Evolutionary conservation across 1,139 yeast species (phyloP).

Genomic region (Zhuliangozyma blackwelliae): DNA sequence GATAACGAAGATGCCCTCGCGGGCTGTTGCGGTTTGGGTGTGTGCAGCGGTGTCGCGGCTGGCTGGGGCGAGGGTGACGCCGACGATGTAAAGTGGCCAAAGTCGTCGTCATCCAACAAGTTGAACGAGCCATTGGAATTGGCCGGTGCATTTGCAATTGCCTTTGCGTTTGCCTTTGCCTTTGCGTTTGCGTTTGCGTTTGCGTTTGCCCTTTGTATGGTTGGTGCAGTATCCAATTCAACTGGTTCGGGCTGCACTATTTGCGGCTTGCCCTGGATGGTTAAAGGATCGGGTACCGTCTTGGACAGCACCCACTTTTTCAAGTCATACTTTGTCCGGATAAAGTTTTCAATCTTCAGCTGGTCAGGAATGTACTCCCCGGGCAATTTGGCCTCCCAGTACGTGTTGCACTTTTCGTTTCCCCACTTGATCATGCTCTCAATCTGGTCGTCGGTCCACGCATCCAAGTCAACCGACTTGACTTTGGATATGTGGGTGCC

Average conservation of each 20-base stretch:
- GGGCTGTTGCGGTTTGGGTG: constrained; percentile 7
- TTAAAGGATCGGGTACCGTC: constrained; percentile 56
- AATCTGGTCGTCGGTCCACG: constrained; percentile 94
- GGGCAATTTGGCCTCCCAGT: constrained; percentile 82
- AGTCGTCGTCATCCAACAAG: constrained; percentile 38
- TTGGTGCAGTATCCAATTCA: not conserved
- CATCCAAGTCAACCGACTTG: constrained; percentile 88
- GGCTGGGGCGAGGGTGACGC: constrained; percentile 14
- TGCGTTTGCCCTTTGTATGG: no score
- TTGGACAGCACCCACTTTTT: constrained; percentile 72
- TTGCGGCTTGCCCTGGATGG: constrained; percentile 17
- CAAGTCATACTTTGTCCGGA: constrained; percentile 84
- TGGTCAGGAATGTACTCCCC: constrained; percentile 73
- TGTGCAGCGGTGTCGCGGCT: constrained; percentile 5
- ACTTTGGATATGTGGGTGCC: constrained; percentile 91
- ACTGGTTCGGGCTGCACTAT: not conserved
- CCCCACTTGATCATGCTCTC: constrained; percentile 85
- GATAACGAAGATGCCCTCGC: constrained; percentile 3
- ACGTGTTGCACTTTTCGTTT: constrained; percentile 67
- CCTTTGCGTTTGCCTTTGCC: not conserved
- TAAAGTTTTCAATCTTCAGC: constrained; percentile 81
- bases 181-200: not conserved
- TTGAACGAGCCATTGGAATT: constrained; percentile 5
- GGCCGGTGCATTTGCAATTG: not conserved
- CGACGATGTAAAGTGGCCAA: constrained; percentile 37